phyloP scores from a whole-genome alignment of 169 alveolate species.

The Plasmodium sp. region DNA sequence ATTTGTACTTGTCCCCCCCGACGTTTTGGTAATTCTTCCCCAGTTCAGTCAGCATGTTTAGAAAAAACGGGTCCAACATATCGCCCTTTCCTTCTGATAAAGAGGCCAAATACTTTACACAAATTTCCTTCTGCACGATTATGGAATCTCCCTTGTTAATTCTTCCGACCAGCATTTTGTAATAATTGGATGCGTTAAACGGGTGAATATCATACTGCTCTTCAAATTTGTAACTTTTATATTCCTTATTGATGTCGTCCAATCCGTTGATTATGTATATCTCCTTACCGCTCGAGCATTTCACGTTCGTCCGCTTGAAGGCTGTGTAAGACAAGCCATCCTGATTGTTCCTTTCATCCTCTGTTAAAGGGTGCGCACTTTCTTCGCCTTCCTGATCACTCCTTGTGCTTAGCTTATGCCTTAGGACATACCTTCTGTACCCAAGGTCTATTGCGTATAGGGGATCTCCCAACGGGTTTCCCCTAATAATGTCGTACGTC shows the following conservation, averaged over 20 bases:
- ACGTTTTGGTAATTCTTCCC: conserved; percentile 79
- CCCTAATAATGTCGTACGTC: conserved; percentile 85
- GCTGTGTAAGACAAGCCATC: not conserved
- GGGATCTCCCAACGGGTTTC: conserved; percentile 90
- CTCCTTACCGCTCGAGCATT: conserved; percentile 8
- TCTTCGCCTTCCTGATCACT: not conserved
- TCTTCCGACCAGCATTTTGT: conserved; percentile 79
- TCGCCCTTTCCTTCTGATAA: conserved; percentile 46
- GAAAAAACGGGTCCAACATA: conserved; percentile 77
- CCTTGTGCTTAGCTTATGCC: not conserved
- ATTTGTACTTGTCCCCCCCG: conserved; percentile 51
- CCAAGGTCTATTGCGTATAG: conserved; percentile 86
- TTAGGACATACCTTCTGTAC: conserved; percentile 81
- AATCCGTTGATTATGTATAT: conserved; percentile 13
- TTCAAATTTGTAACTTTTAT: conserved; percentile 15
- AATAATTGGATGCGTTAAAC: conserved; percentile 79
- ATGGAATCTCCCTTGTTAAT: conserved; percentile 76
- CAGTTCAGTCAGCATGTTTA: conserved; percentile 76
- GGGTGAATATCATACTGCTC: conserved; percentile 49
- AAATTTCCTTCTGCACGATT: conserved; percentile 82
- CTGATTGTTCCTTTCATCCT: not conserved
- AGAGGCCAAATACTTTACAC: conserved; percentile 87
- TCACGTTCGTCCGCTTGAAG: not conserved
- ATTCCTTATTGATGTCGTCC: conserved; percentile 38
- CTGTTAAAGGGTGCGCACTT: conserved; percentile 75